Conservation (phyloP, 208 protist species). For the Wallacemonas sp. region DNA sequence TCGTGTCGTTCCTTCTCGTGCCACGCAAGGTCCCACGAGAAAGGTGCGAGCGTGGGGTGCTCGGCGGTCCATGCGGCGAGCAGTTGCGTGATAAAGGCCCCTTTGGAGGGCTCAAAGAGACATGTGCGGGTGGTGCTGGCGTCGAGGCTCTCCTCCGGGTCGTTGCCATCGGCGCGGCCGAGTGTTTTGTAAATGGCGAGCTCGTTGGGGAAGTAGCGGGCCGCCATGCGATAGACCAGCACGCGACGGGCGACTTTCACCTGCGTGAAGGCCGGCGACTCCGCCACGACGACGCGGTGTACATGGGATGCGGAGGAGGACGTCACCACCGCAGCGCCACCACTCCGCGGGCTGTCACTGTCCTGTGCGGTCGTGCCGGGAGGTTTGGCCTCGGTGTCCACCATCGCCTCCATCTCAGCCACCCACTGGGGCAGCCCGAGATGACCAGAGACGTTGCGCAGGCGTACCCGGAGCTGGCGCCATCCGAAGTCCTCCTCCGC, state of each 20-base stretch:
- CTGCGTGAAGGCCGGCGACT: constrained; percentile 69
- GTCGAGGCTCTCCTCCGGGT: constrained; percentile 45
- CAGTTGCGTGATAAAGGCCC: constrained; percentile 69
- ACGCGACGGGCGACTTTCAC: constrained; percentile 56
- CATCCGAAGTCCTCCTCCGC: constrained; percentile 88
- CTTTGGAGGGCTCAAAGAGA: constrained; percentile 42
- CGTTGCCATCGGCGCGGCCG: constrained; percentile 45
- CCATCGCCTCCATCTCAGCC: constrained; percentile 84
- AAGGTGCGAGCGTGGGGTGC: constrained; percentile 52
- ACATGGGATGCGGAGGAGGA: not conserved
- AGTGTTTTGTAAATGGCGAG: constrained; percentile 59
- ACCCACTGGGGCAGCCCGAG: constrained; percentile 83
- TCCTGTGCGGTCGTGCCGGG: no score
- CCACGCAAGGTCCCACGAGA: constrained; percentile 50
- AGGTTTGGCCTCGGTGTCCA: constrained; percentile 46
- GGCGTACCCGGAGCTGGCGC: constrained; percentile 73
- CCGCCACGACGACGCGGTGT: constrained; percentile 54
- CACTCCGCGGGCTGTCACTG: no score
- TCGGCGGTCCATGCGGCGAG: constrained; percentile 51
- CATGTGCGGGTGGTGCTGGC: constrained; percentile 16
- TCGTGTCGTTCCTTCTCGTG: not conserved
- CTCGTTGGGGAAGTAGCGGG: constrained; percentile 84
- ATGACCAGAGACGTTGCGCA: constrained; percentile 67
- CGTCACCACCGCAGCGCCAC: not conserved
- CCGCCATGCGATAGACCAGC: constrained; percentile 67